phyloP scores from a whole-genome alignment of 2,329 filamentous ascomycete species.

The Biscogniauxia marginata region DNA sequence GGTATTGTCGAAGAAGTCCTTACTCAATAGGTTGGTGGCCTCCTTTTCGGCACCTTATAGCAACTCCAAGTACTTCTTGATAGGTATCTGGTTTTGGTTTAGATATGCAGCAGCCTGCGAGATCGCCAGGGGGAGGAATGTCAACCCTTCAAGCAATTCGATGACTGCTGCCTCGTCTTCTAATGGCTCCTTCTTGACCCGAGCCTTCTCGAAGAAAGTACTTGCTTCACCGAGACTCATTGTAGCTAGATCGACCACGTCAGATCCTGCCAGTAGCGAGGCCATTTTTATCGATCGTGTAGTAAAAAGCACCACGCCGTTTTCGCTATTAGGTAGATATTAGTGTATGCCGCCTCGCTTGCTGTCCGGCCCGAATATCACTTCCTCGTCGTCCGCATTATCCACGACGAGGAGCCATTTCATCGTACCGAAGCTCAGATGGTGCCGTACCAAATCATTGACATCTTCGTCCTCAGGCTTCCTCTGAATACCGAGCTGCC shows the following conservation, averaged over 20 bases:
- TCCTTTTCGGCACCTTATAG: slow-evolving; percentile 32
- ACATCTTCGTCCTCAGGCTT: slow-evolving; percentile 1
- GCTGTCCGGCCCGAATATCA: slow-evolving; percentile 20
- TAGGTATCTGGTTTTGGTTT: slow-evolving; percentile 27
- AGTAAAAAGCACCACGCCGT: slow-evolving; percentile 37
- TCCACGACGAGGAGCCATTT: slow-evolving; percentile 42
- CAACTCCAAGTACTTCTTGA: slow-evolving; percentile 35
- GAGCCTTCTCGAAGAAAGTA: slow-evolving; percentile 25
- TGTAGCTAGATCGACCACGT: slow-evolving; percentile 30
- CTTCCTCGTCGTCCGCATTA: slow-evolving; percentile 40
- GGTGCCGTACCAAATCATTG: slow-evolving; percentile 2
- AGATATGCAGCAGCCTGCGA: slow-evolving; percentile 42
- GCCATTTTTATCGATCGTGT: slow-evolving; percentile 35
- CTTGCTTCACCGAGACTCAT: slow-evolving; percentile 32
- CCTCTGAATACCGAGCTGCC: slow-evolving; percentile 5
- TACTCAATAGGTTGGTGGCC: slow-evolving; percentile 31
- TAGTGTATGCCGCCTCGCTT: slow-evolving; percentile 19
- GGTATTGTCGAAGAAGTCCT: slow-evolving; percentile 34
- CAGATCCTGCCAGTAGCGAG: slow-evolving; percentile 21
- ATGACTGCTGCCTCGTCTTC: slow-evolving; percentile 5
- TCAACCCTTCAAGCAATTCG: slow-evolving; percentile 34
- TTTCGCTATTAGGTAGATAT: slow-evolving; percentile 35
- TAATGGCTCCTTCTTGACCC: slow-evolving; percentile 35
- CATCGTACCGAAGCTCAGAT: not conserved
- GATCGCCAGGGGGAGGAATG: slow-evolving; percentile 42